A percentile compares a stretch with the other conserved stretches of the same genome.
Evolutionary conservation across 2,329 filamentous ascomycete species (phyloP).

Genomic region (Stachybotrys chartarum): DNA sequence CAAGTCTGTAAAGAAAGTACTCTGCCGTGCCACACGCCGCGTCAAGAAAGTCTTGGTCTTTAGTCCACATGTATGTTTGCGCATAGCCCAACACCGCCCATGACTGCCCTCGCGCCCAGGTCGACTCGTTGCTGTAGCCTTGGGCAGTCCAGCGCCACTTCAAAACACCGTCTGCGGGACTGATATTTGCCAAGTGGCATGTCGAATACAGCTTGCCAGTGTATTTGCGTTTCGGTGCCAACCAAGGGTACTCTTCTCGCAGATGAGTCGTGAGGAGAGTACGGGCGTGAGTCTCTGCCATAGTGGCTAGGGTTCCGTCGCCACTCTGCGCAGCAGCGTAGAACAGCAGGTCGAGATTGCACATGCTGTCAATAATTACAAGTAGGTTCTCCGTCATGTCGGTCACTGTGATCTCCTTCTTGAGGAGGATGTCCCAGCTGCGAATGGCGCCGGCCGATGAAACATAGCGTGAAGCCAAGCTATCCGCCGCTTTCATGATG

Average conservation of each 20-base stretch:
- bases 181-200: conserved; percentile 39
- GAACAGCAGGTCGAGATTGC: conserved; percentile 30
- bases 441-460: conserved; percentile 33
- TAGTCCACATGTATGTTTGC: conserved; percentile 41
- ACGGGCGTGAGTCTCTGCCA: conserved; percentile 30
- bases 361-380: conserved; percentile 35
- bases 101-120: conserved; percentile 37
- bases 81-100: conserved; percentile 42
- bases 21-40: conserved; percentile 36
- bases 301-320: conserved; percentile 18
- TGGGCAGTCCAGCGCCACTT: conserved; percentile 36
- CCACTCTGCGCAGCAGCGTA: conserved; percentile 27
- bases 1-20: conserved; percentile 37
- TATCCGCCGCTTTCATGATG: conserved; percentile 32
- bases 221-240: conserved; percentile 19
- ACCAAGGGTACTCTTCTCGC: conserved; percentile 16
- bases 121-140: conserved; percentile 35
- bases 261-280: conserved; percentile 31
- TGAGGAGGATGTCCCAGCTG: conserved; percentile 36
- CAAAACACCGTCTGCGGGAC: conserved; percentile 28
- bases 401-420: conserved; percentile 18
- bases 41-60: conserved; percentile 29
- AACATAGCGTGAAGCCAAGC: conserved; percentile 33
- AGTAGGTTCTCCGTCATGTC: conserved; percentile 22
- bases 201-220: conserved; percentile 19